Evolutionary conservation across 1,139 yeast genomes (phyloP).

Genomic region (Yamadazyma friedrichii): DNA sequence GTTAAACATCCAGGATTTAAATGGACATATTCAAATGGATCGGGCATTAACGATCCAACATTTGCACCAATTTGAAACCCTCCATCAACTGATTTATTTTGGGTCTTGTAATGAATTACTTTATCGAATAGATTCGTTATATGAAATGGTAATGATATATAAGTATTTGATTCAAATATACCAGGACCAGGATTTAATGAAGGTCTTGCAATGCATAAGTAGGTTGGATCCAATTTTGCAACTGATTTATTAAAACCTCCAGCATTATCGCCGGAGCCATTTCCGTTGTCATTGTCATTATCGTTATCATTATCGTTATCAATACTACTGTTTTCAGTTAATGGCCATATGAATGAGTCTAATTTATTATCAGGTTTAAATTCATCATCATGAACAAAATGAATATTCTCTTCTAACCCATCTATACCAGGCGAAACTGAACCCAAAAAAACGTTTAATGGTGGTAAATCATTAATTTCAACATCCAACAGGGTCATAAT

Average conservation of each 20-base stretch:
- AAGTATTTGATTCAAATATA: slow-evolving; percentile 37
- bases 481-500: slow-evolving; percentile 16
- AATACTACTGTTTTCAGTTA: slow-evolving; percentile 20
- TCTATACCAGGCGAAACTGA: slow-evolving; percentile 42
- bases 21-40: slow-evolving; percentile 51
- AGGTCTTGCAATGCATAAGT: slow-evolving; percentile 42
- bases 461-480: slow-evolving; percentile 20
- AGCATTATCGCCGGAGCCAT: not conserved
- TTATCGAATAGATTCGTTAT: slow-evolving; percentile 32
- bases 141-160: slow-evolving; percentile 43
- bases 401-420: slow-evolving; percentile 34
- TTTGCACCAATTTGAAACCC: slow-evolving; percentile 55
- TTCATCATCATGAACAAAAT: slow-evolving; percentile 23
- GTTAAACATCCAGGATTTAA: slow-evolving; percentile 56
- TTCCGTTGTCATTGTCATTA: slow-evolving; percentile 6
- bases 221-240: slow-evolving; percentile 20
- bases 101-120: slow-evolving; percentile 21
- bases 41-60: slow-evolving; percentile 52
- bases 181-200: slow-evolving; percentile 25
- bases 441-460: slow-evolving; percentile 30
- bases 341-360: slow-evolving; percentile 30
- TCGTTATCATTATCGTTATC: slow-evolving; percentile 14
- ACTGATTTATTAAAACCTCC: not conserved
- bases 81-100: slow-evolving; percentile 41
- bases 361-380: not conserved